Evolutionary conservation across 2,329 filamentous ascomycete genomes (phyloP).

Genomic region (Fusarium newnesense): DNA sequence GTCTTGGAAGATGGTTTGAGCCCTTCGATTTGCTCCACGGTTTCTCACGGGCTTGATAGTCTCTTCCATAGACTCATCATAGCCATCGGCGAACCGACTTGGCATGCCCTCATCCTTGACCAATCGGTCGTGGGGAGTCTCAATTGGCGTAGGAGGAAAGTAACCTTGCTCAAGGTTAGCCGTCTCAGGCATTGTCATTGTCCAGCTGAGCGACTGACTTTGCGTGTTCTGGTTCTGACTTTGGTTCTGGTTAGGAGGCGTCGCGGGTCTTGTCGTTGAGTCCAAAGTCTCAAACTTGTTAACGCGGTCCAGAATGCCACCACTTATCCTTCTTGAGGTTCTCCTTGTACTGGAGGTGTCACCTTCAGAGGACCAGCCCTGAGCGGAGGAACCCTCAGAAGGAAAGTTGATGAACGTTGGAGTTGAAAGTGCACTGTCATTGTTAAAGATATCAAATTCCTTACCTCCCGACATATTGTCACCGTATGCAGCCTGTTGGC

Average conservation of each 20-base stretch:
- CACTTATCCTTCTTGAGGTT: conserved; percentile 63
- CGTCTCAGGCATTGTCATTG: conserved; percentile 13
- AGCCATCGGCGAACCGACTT: conserved; percentile 67
- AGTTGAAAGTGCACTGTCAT: conserved; percentile 59
- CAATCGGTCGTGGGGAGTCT: conserved; percentile 66
- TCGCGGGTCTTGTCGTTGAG: conserved; percentile 65
- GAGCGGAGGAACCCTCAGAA: conserved; percentile 57
- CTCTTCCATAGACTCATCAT: conserved; percentile 74
- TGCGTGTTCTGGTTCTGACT: conserved; percentile 61
- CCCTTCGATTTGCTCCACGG: conserved; percentile 53
- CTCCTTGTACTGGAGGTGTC: conserved; percentile 57
- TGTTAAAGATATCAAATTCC: conserved; percentile 62
- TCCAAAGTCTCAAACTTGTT: conserved; percentile 67
- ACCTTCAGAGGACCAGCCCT: conserved; percentile 63
- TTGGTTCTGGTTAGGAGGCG: conserved; percentile 71
- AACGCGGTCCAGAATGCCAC: conserved; percentile 69
- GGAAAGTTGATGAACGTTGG: conserved; percentile 62
- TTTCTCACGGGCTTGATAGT: conserved; percentile 67
- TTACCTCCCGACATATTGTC: conserved; percentile 55
- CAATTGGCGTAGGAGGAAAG: conserved; percentile 74
- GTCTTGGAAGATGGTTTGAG: conserved; percentile 66
- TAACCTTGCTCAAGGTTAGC: conserved; percentile 57
- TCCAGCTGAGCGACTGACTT: conserved; percentile 57
- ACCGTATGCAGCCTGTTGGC: conserved; percentile 57
- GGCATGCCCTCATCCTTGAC: conserved; percentile 55